These are phyloP conservation scores for Avicennia marina DNA, from an alignment of 257 asterid species.

Conservation along the genomic window DNA sequence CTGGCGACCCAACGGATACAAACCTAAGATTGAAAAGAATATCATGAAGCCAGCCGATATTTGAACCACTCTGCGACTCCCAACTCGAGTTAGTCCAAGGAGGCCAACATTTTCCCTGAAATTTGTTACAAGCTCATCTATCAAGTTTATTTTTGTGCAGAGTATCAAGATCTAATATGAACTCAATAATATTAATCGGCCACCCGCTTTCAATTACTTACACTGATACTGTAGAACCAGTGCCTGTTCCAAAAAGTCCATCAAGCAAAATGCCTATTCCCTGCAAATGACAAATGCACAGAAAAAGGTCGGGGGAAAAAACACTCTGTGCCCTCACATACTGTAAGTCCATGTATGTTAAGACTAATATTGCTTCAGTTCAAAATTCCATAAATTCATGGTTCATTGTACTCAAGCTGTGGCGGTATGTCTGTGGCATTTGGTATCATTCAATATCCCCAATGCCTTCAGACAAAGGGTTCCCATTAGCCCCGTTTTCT, in stretches of 20 bases:
- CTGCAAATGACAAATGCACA: slow-evolving; percentile 37
- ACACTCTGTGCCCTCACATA: too few relatives aligned
- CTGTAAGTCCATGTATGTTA: too few relatives aligned
- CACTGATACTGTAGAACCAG: slow-evolving; percentile 97
- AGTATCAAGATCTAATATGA: background rate
- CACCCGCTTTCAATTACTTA: slow-evolving; percentile 31
- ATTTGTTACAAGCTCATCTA: background rate
- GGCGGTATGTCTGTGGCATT: too few relatives aligned
- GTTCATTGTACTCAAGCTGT: too few relatives aligned
- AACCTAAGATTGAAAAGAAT: slow-evolving; percentile 88
- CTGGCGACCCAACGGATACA: slow-evolving; percentile 6
- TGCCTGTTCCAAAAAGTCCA: slow-evolving; percentile 89
- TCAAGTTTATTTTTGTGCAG: slow-evolving; percentile 10
- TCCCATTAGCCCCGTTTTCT: background rate
- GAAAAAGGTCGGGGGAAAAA: too few relatives aligned
- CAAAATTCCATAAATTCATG: too few relatives aligned
- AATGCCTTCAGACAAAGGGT: too few relatives aligned
- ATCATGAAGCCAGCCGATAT: slow-evolving; percentile 97
- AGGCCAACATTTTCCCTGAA: slow-evolving; percentile 97
- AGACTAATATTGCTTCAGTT: too few relatives aligned
- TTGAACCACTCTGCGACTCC: slow-evolving; percentile 98
- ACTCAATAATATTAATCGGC: background rate
- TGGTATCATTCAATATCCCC: too few relatives aligned
- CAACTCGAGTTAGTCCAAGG: slow-evolving; percentile 97
- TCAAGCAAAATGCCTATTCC: slow-evolving; percentile 89